phyloP scores from a whole-genome alignment of 352 stramenopile species.

The Globisporangium spinosum region DNA sequence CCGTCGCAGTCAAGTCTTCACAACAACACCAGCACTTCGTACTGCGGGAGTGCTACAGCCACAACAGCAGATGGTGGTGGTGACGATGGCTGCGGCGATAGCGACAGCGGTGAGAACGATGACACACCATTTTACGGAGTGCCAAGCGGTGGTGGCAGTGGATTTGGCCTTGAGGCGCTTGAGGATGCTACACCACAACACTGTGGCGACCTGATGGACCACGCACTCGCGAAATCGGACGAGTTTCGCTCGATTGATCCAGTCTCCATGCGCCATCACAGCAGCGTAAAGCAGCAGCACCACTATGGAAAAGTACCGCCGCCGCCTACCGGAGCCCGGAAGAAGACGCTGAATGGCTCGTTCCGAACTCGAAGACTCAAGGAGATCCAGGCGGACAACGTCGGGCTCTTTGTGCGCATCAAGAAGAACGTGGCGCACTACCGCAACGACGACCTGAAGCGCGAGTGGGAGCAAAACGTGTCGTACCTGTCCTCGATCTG shows the following conservation, averaged over 20 bases:
- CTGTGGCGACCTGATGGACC: background rate
- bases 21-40: background rate
- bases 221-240: slow-evolving; percentile 39
- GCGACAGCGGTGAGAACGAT: background rate
- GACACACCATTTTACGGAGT: background rate
- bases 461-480: slow-evolving; percentile 67
- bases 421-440: slow-evolving; percentile 64
- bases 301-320: slow-evolving; percentile 15
- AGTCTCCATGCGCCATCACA: slow-evolving; percentile 14
- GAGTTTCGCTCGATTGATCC: slow-evolving; percentile 40
- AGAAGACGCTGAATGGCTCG: slow-evolving; percentile 41
- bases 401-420: slow-evolving; percentile 51
- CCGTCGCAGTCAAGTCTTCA: background rate
- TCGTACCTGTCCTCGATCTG: slow-evolving; percentile 72
- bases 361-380: slow-evolving; percentile 53
- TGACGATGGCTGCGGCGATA: background rate
- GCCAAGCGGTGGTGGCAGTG: background rate
- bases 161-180: background rate
- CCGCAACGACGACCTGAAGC: slow-evolving; percentile 45
- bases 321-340: slow-evolving; percentile 17
- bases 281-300: slow-evolving; percentile 4
- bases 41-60: background rate
- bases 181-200: background rate
- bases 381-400: slow-evolving; percentile 63
- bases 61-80: background rate